phyloP scores from a whole-genome alignment of 257 asterid genomes.

The Przewalskia tangutica region DNA sequence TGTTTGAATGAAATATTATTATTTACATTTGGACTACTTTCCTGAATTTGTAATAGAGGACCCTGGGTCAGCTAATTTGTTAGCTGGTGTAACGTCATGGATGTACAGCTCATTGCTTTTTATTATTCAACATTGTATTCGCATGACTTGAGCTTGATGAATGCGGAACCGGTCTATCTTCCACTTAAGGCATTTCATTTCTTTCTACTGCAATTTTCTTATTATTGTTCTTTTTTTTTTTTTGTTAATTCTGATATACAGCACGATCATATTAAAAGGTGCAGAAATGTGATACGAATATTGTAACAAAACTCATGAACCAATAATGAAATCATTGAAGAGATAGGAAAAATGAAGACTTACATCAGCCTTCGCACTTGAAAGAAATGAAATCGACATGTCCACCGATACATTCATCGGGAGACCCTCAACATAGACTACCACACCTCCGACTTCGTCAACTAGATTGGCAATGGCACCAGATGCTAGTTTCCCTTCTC shows the following conservation, averaged over 20 bases:
- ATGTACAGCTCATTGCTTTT: not conserved
- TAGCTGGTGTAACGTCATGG: not conserved
- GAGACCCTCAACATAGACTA: slow-evolving; percentile 34
- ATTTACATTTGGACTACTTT: not conserved
- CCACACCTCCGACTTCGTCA: slow-evolving; percentile 65
- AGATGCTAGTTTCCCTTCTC: slow-evolving; percentile 41
- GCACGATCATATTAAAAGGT: not conserved
- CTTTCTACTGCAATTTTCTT: not conserved
- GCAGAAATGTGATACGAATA: not conserved
- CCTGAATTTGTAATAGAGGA: not conserved
- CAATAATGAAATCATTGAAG: not conserved
- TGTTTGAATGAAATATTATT: not conserved
- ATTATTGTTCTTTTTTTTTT: not conserved
- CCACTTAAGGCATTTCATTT: not conserved
- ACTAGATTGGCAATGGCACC: slow-evolving; percentile 60
- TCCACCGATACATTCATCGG: slow-evolving; percentile 64
- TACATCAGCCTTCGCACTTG: slow-evolving; percentile 59
- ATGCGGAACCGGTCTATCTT: not conserved
- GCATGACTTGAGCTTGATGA: not conserved
- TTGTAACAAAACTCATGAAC: not conserved
- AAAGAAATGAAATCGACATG: slow-evolving; percentile 57
- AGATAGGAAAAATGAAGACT: slow-evolving; percentile 9
- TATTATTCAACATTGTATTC: not conserved
- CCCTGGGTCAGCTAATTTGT: not conserved
- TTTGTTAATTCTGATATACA: not conserved